Evolutionary conservation across 1,284 basidiomycete species (phyloP), one percentile per base, ranked within the genome.

Genomic region (Malassezia psittaci): DNA sequence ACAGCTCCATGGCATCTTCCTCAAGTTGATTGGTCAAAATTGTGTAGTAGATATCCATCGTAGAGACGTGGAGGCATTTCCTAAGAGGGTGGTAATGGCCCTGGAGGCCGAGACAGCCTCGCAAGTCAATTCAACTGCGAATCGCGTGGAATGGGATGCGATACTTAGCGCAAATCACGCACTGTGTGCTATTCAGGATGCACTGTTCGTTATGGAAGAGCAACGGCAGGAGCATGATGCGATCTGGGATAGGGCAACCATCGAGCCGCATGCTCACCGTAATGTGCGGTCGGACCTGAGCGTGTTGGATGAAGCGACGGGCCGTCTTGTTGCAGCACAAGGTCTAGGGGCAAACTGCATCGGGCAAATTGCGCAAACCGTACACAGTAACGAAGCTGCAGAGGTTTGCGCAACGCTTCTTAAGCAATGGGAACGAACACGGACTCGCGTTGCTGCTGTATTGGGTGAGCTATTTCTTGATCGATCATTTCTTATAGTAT

Each of bases 191-290:
- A 15, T 52, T 8, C 42, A 39, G 6, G 51, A 57, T 39, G 45
- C 50, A 2, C 24, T 57, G 11, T 57, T 57, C 33, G 21, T 43
- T 9, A 48, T 33, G 4, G 45, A 52, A 34, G 55, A 57, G 37
- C 11, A 40, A 15, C 44, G 50, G 21, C 49, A 56, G 21, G 41
- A 47, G 6, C 36, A 51, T 24, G 21, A 42, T 5, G 29, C 24
- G 33, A 38, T 51, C 19, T 56, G 54, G 53, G 53, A 36, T 7
- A 16, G 42, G 21, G 49, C 48, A n/a, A n/a, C 3, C 7, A 21
- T 19, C 15, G 42, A 5, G 29, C 41, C 24, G 34, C 42, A 24
- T 35, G 44, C 13, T 38, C 35, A 12, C 24, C 19, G n/a, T 32
- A 40, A 13, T 13, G 21, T 40, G 15, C 32, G 37, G 38, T 8